Evolutionary conservation across 2,329 filamentous ascomycete species (phyloP).

Genomic region (Proliferodiscus dingleyae): DNA sequence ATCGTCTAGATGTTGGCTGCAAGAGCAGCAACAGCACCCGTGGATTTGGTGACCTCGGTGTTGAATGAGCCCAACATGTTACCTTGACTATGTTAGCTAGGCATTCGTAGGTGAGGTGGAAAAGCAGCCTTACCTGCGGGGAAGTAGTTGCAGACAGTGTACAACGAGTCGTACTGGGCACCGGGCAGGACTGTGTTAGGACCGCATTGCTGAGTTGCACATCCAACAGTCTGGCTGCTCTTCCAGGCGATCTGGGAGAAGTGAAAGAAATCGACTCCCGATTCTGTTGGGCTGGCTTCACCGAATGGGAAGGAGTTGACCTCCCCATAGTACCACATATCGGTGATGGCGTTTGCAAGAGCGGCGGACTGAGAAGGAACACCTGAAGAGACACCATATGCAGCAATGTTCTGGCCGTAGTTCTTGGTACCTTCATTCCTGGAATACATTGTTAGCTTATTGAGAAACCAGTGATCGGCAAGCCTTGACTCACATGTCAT

Average conservation of each 20-base stretch:
- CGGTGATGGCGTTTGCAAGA: slow-evolving; percentile 64
- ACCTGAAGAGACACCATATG: slow-evolving; percentile 44
- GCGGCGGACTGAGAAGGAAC: slow-evolving; percentile 48
- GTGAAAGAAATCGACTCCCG: slow-evolving; percentile 41
- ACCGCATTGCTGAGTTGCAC: slow-evolving; percentile 51
- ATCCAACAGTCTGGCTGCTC: slow-evolving; percentile 56
- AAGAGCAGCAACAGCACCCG: slow-evolving; percentile 34
- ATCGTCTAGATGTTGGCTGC: too few species aligned
- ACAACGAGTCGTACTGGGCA: slow-evolving; percentile 35
- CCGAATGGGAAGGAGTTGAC: slow-evolving; percentile 52
- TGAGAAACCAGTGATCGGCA: too few species aligned
- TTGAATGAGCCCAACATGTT: slow-evolving; percentile 52
- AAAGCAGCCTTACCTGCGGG: slow-evolving; percentile 56
- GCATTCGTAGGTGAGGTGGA: not conserved
- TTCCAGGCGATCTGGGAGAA: slow-evolving; percentile 74
- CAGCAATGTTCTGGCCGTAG: slow-evolving; percentile 94
- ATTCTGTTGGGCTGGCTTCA: slow-evolving; percentile 43
- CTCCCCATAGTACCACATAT: slow-evolving; percentile 88
- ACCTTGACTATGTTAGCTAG: slow-evolving; percentile 36
- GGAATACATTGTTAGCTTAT: too few species aligned
- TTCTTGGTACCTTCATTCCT: too few species aligned
- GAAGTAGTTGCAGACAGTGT: slow-evolving; percentile 82
- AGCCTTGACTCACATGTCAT: too few species aligned
- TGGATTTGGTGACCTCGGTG: slow-evolving; percentile 44
- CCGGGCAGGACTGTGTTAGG: slow-evolving; percentile 35